Evolutionary conservation across 768 basidiomycete genomes (phyloP).

Genomic region (Pisolithus tinctorius): DNA sequence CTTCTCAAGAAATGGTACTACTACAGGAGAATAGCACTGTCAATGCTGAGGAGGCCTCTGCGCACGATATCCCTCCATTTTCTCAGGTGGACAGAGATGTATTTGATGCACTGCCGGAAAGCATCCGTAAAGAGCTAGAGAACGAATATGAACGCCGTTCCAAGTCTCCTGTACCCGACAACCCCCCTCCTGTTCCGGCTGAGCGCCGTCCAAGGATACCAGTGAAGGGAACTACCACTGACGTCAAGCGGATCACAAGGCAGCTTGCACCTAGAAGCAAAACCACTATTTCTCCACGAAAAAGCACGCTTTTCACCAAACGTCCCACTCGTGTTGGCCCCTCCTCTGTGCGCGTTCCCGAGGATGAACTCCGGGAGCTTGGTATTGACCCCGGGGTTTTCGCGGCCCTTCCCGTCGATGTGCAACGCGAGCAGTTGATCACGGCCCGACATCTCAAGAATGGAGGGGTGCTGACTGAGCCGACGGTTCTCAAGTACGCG

Average conservation of each 20-base stretch:
- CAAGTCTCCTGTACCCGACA: conserved; percentile 35
- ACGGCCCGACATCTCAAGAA: conserved; percentile 45
- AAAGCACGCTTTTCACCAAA: conserved; percentile 33
- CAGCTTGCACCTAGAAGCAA: conserved; percentile 56
- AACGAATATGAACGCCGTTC: conserved; percentile 59
- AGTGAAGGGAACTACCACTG: conserved; percentile 36
- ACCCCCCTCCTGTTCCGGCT: conserved; percentile 12
- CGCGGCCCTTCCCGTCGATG: conserved; percentile 47
- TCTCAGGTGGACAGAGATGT: conserved; percentile 72
- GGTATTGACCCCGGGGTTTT: conserved; percentile 75
- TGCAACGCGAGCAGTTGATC: conserved; percentile 74
- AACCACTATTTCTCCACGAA: conserved; percentile 32
- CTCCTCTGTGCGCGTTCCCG: conserved; percentile 39
- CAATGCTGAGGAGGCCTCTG: conserved; percentile 6
- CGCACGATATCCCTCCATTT: conserved; percentile 51
- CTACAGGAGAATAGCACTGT: neutral
- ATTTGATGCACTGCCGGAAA: conserved; percentile 62
- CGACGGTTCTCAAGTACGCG: conserved; percentile 45
- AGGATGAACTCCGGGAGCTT: conserved; percentile 53
- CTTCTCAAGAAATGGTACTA: conserved; percentile 26
- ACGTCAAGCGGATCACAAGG: conserved; percentile 53
- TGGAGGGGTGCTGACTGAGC: conserved; percentile 31
- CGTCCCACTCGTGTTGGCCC: conserved; percentile 29
- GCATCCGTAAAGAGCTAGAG: conserved; percentile 64
- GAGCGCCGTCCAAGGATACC: conserved; percentile 7